These are phyloP conservation scores for Saccharomycopsis sp. DNA, from an alignment of 805 yeast species.

Conservation along the genomic window DNA sequence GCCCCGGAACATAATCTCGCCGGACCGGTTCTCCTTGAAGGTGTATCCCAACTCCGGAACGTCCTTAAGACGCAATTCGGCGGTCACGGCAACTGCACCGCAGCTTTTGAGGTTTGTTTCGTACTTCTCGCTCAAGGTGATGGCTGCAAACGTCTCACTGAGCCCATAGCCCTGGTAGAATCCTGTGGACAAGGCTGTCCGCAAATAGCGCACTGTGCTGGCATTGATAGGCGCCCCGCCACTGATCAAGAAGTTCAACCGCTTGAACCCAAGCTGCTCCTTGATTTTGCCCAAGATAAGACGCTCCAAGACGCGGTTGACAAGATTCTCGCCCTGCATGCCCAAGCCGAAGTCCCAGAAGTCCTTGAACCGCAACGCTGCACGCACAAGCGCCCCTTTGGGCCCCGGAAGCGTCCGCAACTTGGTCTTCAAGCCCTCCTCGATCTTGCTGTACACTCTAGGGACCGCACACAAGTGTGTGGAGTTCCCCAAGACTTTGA, in stretches of 20 bases:
- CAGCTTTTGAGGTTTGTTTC: conserved; percentile 35
- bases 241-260: conserved; percentile 29
- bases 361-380: conserved; percentile 11
- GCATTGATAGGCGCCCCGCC: conserved; percentile 62
- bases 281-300: conserved; percentile 30
- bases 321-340: conserved; percentile 7
- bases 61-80: conserved; percentile 49
- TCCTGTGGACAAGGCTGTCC: conserved; percentile 40
- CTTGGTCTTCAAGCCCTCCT: conserved; percentile 36
- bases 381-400: conserved; percentile 14
- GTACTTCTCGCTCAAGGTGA: conserved; percentile 32
- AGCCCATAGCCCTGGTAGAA: conserved; percentile 52
- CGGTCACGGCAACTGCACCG: conserved; percentile 44
- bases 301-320: conserved; percentile 9
- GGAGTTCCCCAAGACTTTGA: conserved; percentile 39
- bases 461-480: conserved; percentile 46
- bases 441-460: conserved; percentile 47
- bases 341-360: conserved; percentile 11
- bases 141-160: conserved; percentile 59
- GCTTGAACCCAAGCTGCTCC: conserved; percentile 34
- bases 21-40: conserved; percentile 30
- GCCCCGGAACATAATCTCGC: conserved; percentile 53
- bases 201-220: conserved; percentile 46
- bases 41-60: conserved; percentile 43
- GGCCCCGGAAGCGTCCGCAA: conserved; percentile 15